Conservation (phyloP, 2,329 filamentous ascomycete species). For the Westerdykella ornata region DNA sequence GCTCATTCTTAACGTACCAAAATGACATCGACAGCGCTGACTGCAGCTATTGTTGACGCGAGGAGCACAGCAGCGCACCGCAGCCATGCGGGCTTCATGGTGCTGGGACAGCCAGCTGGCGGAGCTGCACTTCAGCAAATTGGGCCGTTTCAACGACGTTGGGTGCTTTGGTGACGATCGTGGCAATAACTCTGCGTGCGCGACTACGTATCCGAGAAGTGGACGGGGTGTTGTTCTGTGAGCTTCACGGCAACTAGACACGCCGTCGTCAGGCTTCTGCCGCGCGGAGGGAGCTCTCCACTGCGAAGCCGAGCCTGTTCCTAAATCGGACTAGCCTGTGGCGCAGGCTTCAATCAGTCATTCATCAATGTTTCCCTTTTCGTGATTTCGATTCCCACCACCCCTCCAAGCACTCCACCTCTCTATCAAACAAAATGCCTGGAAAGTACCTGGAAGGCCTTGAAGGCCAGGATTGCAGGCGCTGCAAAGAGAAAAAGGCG, state of each 20-base stretch:
- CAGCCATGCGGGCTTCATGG: conserved; percentile 30
- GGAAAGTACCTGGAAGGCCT: conserved; percentile 20
- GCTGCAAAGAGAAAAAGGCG: conserved; percentile 49
- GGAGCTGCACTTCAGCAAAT: neutral
- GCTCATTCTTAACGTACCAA: conserved; percentile 17
- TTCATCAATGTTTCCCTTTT: neutral
- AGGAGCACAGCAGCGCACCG: conserved; percentile 30
- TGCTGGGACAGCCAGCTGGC: conserved; percentile 13
- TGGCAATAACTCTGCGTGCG: neutral
- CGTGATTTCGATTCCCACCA: neutral
- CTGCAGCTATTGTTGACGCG: conserved; percentile 26
- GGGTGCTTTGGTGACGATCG: neutral
- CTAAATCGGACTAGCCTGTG: conserved; percentile 3
- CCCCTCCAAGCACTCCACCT: neutral
- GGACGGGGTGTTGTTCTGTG: neutral
- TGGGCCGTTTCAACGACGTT: neutral
- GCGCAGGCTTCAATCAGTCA: conserved; percentile 5
- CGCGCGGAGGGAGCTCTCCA: too few relatives aligned
- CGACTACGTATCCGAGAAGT: neutral
- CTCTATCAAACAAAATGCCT: conserved; percentile 22
- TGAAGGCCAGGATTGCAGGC: conserved; percentile 43
- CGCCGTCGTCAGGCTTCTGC: conserved; percentile 9
- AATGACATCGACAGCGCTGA: conserved; percentile 34
- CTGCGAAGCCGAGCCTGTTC: too few relatives aligned
- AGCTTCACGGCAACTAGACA: conserved; percentile 2